Percentiles rank a stretch among this genome's conserved stretches.
phyloP scores from a whole-genome alignment of 208 protist species.

The Crithidia acanthocephali region DNA sequence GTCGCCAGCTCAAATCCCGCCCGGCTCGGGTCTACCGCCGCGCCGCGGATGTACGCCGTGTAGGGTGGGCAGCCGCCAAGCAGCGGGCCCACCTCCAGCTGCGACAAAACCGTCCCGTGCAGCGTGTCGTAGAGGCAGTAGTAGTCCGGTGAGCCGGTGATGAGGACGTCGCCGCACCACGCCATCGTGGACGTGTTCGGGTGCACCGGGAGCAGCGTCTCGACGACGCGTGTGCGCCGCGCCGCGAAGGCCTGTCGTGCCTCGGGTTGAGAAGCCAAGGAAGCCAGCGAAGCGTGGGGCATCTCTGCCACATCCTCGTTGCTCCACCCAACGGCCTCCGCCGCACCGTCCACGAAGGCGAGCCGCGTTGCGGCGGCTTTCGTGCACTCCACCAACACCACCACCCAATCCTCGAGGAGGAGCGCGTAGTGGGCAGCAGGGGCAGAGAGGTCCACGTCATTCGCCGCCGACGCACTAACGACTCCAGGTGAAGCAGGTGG shows the following conservation, averaged over 20 bases:
- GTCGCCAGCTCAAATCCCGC: constrained; percentile 15
- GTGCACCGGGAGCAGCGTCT: constrained; percentile 11
- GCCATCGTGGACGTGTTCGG: constrained; percentile 26
- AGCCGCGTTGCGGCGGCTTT: constrained; percentile 4
- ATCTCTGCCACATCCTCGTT: not conserved
- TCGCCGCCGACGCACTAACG: not conserved
- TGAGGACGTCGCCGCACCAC: constrained; percentile 27
- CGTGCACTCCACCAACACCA: constrained; percentile 24
- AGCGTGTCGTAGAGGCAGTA: constrained; percentile 33
- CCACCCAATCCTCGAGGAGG: constrained; percentile 7
- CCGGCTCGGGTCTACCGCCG: constrained; percentile 7
- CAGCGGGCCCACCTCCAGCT: constrained; percentile 19
- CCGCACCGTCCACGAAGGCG: not conserved
- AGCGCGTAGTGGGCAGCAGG: constrained; percentile 18
- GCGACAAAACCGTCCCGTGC: constrained; percentile 20
- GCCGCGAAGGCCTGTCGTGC: not conserved
- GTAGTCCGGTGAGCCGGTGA: constrained; percentile 20
- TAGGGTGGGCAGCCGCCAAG: constrained; percentile 10
- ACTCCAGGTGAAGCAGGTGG: not conserved
- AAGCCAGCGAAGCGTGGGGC: not conserved
- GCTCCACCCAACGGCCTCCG: constrained; percentile 7
- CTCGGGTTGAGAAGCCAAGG: not conserved
- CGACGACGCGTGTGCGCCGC: not conserved
- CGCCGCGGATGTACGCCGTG: constrained; percentile 14
- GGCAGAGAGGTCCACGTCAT: not conserved